phyloP scores from a whole-genome alignment of 2,329 filamentous ascomycete species.

The Penicillium aurantiogriseum region DNA sequence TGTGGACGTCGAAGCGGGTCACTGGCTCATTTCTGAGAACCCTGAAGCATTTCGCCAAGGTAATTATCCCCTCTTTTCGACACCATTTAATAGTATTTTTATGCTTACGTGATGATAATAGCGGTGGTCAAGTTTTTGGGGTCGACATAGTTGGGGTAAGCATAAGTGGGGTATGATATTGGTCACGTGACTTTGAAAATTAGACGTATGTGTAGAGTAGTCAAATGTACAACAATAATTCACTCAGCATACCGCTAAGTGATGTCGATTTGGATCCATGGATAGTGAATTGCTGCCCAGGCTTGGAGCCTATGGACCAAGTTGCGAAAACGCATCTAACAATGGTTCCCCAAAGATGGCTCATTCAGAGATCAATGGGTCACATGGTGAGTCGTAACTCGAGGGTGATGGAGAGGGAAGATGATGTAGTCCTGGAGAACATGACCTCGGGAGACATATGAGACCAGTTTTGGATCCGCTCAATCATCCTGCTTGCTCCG shows the following conservation, averaged over 20 bases:
- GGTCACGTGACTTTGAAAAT: background rate
- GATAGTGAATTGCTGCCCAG: background rate
- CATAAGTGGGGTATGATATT: background rate
- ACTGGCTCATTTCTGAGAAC: slow-evolving; percentile 48
- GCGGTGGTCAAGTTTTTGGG: slow-evolving; percentile 37
- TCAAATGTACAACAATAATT: slow-evolving; percentile 1
- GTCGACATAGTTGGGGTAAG: slow-evolving; percentile 13
- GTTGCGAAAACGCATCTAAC: background rate
- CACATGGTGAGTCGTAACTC: background rate
- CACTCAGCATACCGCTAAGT: background rate
- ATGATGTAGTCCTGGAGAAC: background rate
- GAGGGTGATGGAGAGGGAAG: background rate
- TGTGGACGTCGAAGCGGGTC: slow-evolving; percentile 43
- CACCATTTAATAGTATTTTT: background rate
- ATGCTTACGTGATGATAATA: slow-evolving; percentile 19
- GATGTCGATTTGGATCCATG: background rate
- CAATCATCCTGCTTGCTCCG: slow-evolving; percentile 6
- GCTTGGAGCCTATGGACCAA: background rate
- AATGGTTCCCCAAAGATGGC: background rate
- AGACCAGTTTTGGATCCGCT: background rate
- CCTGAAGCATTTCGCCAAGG: slow-evolving; percentile 44
- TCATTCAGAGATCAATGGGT: background rate
- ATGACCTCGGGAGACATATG: background rate
- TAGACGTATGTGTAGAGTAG: background rate
- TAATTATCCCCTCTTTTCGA: slow-evolving; percentile 17